Base-by-base conservation (phyloP, 768 basidiomycete species). In the Serpula lacrymans region DNA sequence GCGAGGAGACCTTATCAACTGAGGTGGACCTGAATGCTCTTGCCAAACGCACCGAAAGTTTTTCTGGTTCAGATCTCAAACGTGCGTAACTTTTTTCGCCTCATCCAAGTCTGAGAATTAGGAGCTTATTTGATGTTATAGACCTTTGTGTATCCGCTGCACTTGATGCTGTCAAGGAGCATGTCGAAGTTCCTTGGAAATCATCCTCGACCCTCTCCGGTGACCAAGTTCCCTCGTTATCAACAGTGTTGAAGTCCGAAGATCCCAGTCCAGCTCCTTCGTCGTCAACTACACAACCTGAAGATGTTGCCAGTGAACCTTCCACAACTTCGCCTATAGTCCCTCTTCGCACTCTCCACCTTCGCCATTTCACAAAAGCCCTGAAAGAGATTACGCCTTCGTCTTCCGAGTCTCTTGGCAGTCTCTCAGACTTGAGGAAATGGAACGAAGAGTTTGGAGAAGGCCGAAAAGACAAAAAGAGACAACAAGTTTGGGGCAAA, bases 371-470 rank as follows among this genome's bases (percentile, higher is more conserved):
- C 56, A 70, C 69, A 16, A 83, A 87, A 54, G 93, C 94, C 1
- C 69, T 96, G 43, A 82, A 77, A 49, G 92, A 97, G 62, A 93
- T 95, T 48, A 84, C 86, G 2, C 89, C 93, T 10, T 93, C 90
- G 0, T 84, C 82, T 5, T 92, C 91, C 3, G 93, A 95, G 62
- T 71, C 78, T 10, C 65, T 88, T 3, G 87, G 86, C 34, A 85
- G 77, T 35, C 75, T 90, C 24, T 66, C 80, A 2, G 85, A 86
- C 42, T 67, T 92, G 31, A 76, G 84, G 31, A 86, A 84, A 64
- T 94, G 90, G 90, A 93, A 95, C 46, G 87, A 93, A 34, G 88
- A 94, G 58, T 94, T 92, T 60, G 93, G 94, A 18, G 92, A 95
- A 59, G 91, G 90, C 5, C 67, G 77, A 13, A 75, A 70, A 47